Evolutionary conservation across 805 yeast genomes (phyloP), one percentile per base, ranked within the genome.

Genomic region (Starmerella sp.): DNA sequence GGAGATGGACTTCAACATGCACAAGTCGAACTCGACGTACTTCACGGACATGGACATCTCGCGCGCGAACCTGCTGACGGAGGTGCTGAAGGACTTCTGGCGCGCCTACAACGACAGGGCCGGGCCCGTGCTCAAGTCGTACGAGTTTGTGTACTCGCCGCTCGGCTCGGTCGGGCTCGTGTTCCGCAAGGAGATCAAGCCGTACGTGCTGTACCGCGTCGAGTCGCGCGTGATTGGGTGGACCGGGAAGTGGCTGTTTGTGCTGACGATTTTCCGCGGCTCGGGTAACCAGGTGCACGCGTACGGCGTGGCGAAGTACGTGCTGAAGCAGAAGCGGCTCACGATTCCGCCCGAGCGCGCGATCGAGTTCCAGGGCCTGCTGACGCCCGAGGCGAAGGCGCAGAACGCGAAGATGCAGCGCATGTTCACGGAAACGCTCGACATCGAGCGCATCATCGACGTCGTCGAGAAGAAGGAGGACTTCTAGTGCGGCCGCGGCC

Each of bases 11-110:
- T 78, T 86, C 72, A 87, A 87, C 65, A 63, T 88, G 48, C 97
- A 90, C 73, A 91, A 90, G 71, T 80, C 84, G 54, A 91, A 91
- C 67, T 81, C 91, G 6, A 84, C 95, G 1, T 91, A 90, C 69
- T 84, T 85, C 64, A 71, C 75, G 17, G 97, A 90, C 61, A 72
- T 87, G 66, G 97, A 90, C 66, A 74, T 88, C 58, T 81, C 86
- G 3, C 79, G 97, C 65, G 75, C 85, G 7, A 79, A 81, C 54
- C 68, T 83, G 53, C 71, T 88, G 71, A 69, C 78, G 29, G 67
- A 71, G 46, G 69, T 80, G 5, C 78, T 90, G 62, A 82, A 79
- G 62, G 76, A 76, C 59, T 71, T 80, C 54, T 80, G 83, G 62
- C 66, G 71, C 57, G 66, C 72, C 38, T 76, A 71, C 62, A 68